Conservation (phyloP, 2,329 filamentous ascomycete species). For the Colletotrichum falcatum region DNA sequence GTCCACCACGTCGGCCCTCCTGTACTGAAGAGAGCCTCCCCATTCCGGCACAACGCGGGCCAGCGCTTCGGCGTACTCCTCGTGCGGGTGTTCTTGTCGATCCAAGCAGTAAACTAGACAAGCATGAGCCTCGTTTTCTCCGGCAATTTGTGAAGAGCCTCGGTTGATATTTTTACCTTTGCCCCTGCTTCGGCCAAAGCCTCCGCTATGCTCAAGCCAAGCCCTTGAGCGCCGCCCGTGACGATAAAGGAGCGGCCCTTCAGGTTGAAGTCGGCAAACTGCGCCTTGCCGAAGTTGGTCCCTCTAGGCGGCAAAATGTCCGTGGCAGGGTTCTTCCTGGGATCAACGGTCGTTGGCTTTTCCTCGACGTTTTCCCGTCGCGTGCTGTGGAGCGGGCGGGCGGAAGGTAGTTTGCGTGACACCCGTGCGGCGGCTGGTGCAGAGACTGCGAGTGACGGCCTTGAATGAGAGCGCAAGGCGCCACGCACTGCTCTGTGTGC, state of each 20-base stretch:
- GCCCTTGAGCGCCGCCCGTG: conserved; percentile 77
- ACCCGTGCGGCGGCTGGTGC: not conserved
- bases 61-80: conserved; percentile 72
- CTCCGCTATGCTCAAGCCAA: conserved; percentile 80
- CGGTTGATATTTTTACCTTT: conserved; percentile 62
- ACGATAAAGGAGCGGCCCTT: conserved; percentile 76
- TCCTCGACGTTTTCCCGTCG: not conserved
- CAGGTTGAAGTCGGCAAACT: conserved; percentile 77
- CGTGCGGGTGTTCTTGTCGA: conserved; percentile 59
- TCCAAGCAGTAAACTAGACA: conserved; percentile 68
- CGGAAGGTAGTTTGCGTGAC: not conserved
- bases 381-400: conserved; percentile 22
- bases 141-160: not conserved
- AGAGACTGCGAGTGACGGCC: not conserved
- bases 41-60: conserved; percentile 71
- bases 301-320: conserved; percentile 42
- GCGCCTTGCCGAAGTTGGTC: conserved; percentile 49
- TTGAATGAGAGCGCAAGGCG: not conserved
- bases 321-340: conserved; percentile 44
- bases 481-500: conserved; percentile 8
- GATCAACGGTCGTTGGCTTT: conserved; percentile 45
- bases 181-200: conserved; percentile 81
- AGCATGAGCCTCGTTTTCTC: not conserved
- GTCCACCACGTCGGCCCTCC: conserved; percentile 75
- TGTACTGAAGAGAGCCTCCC: conserved; percentile 74